Conservation (phyloP, 2,329 filamentous ascomycete species). For the Aspergillus piperis region DNA sequence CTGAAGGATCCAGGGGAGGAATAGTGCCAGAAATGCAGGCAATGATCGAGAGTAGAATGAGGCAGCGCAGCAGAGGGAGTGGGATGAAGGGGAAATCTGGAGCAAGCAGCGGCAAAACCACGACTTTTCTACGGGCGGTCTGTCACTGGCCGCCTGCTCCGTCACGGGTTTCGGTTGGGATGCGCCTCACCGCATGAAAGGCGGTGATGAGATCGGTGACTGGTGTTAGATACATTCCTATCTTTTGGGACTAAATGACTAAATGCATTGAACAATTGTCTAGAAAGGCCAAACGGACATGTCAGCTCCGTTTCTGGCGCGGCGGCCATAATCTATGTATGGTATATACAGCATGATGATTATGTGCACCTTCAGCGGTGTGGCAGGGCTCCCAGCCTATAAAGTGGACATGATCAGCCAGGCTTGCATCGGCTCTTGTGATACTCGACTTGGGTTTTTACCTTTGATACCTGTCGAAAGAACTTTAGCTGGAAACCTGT, state of each 20-base stretch:
- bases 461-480: too few species aligned
- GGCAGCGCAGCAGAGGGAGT: constrained; percentile 15
- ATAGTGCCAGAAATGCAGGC: background rate
- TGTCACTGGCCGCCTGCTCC: constrained; percentile 23
- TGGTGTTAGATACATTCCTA: background rate
- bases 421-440: too few species aligned
- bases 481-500: too few species aligned
- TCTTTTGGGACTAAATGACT: too few species aligned
- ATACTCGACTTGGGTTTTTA: background rate
- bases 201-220: constrained; percentile 39
- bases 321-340: too few species aligned
- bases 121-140: constrained; percentile 37
- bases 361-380: too few species aligned
- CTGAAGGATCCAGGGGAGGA: background rate
- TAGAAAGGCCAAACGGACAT: too few species aligned
- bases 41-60: constrained; percentile 9
- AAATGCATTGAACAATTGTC: too few species aligned
- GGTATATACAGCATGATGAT: too few species aligned
- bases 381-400: too few species aligned
- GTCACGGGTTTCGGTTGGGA: constrained; percentile 25
- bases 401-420: too few species aligned
- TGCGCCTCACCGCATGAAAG: constrained; percentile 42
- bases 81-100: constrained; percentile 25
- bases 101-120: constrained; percentile 38
- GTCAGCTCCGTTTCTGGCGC: too few species aligned